These are phyloP conservation scores for Pestalotiopsis sp. DNA, from an alignment of 2,329 filamentous ascomycete species.

Conservation along the genomic window DNA sequence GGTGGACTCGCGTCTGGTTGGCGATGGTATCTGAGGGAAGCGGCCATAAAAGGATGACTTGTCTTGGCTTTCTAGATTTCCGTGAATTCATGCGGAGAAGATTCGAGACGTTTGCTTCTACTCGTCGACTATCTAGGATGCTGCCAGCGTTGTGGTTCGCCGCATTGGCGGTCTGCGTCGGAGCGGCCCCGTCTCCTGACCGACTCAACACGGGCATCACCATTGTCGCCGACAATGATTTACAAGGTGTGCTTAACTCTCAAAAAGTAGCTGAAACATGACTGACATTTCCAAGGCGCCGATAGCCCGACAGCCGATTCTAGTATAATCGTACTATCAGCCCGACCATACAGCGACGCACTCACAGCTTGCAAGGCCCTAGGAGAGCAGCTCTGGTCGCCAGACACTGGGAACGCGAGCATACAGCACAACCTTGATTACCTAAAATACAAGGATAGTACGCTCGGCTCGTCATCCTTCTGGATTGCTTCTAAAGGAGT, in stretches of 20 bases:
- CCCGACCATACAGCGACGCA: slow-evolving; percentile 30
- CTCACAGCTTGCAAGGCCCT: slow-evolving; percentile 34
- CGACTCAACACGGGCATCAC: slow-evolving; percentile 39
- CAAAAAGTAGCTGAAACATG: not conserved
- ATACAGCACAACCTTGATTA: slow-evolving; percentile 39
- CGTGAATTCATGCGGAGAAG: not conserved
- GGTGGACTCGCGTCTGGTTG: not conserved
- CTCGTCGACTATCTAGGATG: not conserved
- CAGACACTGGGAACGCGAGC: slow-evolving; percentile 24
- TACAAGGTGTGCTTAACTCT: slow-evolving; percentile 34
- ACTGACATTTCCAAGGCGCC: slow-evolving; percentile 27
- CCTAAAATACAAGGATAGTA: slow-evolving; percentile 34
- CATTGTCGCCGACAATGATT: slow-evolving; percentile 43
- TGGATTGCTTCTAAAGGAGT: slow-evolving; percentile 36
- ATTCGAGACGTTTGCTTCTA: not conserved
- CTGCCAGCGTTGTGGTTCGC: not conserved
- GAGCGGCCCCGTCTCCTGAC: slow-evolving; percentile 33
- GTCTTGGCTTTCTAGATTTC: not conserved
- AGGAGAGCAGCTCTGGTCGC: slow-evolving; percentile 44
- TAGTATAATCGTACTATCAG: slow-evolving; percentile 38
- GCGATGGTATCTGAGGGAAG: not conserved
- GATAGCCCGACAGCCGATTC: slow-evolving; percentile 34
- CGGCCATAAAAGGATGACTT: not conserved
- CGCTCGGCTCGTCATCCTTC: slow-evolving; percentile 29
- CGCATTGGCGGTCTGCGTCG: not conserved